Conservation (phyloP, 73 alveolate genomes). For the Paramecium primaurelia region DNA sequence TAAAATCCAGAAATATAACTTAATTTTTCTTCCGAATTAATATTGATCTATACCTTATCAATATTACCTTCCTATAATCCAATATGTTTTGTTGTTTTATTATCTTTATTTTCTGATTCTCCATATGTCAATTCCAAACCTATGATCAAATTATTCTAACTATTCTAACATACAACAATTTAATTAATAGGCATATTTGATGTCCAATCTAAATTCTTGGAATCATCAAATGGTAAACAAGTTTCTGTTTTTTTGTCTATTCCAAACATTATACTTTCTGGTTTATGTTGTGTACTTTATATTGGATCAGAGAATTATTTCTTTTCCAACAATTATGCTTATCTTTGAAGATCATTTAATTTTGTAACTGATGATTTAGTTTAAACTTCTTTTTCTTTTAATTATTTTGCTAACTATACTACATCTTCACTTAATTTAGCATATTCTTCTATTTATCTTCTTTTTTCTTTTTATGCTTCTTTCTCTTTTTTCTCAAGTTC, state of each 20-base stretch:
- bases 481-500: neutral
- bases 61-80: neutral
- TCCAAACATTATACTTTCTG: neutral
- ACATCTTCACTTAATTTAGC: neutral
- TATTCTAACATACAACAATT: neutral
- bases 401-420: neutral
- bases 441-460: neutral
- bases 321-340: neutral
- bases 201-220: constrained; percentile 32
- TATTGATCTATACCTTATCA: neutral
- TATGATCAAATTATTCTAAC: neutral
- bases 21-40: neutral
- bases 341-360: constrained; percentile 1
- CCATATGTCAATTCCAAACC: constrained; percentile 40
- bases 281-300: neutral
- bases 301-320: neutral
- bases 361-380: neutral
- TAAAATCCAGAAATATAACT: constrained; percentile 25
- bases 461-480: neutral
- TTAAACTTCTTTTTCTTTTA: neutral
- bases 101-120: neutral
- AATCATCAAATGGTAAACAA: neutral
- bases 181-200: neutral
- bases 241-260: neutral
- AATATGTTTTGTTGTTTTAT: neutral